Percentiles rank a stretch among this genome's conserved stretches.
Conservation (phyloP, 106 monocot genomes). For the Dendrobium nobile region DNA sequence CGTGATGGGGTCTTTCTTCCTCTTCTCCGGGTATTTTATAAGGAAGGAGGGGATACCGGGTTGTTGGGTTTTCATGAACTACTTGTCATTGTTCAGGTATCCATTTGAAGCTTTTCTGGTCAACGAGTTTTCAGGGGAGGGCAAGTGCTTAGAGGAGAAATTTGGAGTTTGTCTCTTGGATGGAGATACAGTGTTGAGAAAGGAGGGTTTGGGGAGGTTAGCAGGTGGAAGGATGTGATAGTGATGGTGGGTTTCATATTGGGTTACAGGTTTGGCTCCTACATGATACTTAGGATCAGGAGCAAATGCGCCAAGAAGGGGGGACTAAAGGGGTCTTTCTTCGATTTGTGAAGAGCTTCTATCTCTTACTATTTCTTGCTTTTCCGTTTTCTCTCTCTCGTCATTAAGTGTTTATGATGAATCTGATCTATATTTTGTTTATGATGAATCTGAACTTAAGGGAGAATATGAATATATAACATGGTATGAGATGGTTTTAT, state of each 20-base stretch:
- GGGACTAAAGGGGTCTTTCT: constrained; percentile 8
- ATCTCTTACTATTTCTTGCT: too few relatives aligned
- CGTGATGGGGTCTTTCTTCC: constrained; percentile 78
- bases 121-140: constrained; percentile 63
- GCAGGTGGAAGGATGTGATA: constrained; percentile 70
- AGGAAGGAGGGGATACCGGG: constrained; percentile 65
- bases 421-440: too few relatives aligned
- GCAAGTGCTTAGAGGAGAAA: constrained; percentile 50
- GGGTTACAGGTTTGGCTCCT: constrained; percentile 58
- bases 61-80: constrained; percentile 96
- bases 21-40: constrained; percentile 95
- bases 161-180: constrained; percentile 48
- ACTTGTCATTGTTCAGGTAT: constrained; percentile 83
- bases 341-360: background rate
- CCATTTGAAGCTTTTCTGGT: constrained; percentile 82
- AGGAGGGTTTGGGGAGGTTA: constrained; percentile 55
- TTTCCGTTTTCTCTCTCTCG: too few relatives aligned
- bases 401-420: too few relatives aligned
- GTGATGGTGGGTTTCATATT: constrained; percentile 69
- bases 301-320: constrained; percentile 47
- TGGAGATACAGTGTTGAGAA: constrained; percentile 51
- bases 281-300: constrained; percentile 58
- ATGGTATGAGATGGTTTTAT: too few relatives aligned
- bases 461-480: too few relatives aligned
- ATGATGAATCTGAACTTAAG: too few relatives aligned